These are phyloP conservation scores for Lichtheimia corymbifera DNA, from an alignment of 371 early-diverging fungal species.

Conservation along the genomic window DNA sequence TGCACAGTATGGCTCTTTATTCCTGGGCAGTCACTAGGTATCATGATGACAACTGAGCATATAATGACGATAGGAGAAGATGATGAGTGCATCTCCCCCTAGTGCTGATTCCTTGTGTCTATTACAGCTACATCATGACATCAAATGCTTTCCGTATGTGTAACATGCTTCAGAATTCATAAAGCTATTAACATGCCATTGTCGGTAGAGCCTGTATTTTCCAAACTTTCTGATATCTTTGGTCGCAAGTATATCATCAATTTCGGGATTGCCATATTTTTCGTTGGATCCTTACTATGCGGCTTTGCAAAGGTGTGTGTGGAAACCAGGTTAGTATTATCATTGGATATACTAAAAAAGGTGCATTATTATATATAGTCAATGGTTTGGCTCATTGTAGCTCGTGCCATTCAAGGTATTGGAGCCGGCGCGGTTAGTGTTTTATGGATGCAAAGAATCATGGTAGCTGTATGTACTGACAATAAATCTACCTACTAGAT, in stretches of 20 bases:
- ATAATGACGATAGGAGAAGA: not conserved
- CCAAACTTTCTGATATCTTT: slow-evolving; percentile 71
- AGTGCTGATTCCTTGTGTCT: not conserved
- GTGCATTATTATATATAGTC: slow-evolving; percentile 21
- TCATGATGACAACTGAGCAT: not conserved
- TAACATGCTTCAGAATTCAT: not conserved
- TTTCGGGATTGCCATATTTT: slow-evolving; percentile 57
- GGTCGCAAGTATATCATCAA: slow-evolving; percentile 67
- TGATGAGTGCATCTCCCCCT: too few species aligned
- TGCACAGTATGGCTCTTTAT: slow-evolving; percentile 2
- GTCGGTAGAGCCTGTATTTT: slow-evolving; percentile 42
- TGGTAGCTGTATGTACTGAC: not conserved
- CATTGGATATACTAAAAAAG: not conserved
- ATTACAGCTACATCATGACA: slow-evolving; percentile 53
- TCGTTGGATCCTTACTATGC: slow-evolving; percentile 61
- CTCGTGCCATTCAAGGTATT: slow-evolving; percentile 58
- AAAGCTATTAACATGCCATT: not conserved
- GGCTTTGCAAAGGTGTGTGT: slow-evolving; percentile 44
- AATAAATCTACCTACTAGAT: not conserved
- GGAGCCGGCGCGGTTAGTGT: slow-evolving; percentile 56
- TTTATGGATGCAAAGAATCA: not conserved
- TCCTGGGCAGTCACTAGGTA: slow-evolving; percentile 1
- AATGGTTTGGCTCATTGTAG: slow-evolving; percentile 66
- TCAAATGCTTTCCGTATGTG: slow-evolving; percentile 43
- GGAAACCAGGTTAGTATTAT: not conserved